Conservation (phyloP, 768 basidiomycete genomes). For the Tricholoma sp. region DNA sequence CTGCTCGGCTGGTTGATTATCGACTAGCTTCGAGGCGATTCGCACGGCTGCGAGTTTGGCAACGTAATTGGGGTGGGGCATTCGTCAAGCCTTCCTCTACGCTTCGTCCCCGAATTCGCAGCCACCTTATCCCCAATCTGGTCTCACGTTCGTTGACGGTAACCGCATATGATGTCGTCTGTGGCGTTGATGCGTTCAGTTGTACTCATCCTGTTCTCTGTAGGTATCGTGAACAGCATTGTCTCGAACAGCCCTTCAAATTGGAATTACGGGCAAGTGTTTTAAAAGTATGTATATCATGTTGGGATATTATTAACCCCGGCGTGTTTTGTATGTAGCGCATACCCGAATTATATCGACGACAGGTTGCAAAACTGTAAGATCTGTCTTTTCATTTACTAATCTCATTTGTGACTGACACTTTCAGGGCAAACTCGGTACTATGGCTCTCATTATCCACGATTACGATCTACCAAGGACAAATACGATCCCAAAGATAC, state of each 20-base stretch:
- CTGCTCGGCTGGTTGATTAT: slow-evolving; percentile 12
- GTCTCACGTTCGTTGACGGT: slow-evolving; percentile 32
- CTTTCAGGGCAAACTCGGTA: slow-evolving; percentile 29
- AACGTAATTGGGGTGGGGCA: slow-evolving; percentile 20
- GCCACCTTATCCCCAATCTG: slow-evolving; percentile 29
- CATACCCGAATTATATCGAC: slow-evolving; percentile 39
- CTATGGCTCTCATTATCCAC: slow-evolving; percentile 26
- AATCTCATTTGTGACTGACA: neutral
- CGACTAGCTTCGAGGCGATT: slow-evolving; percentile 12
- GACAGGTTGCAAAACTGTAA: slow-evolving; percentile 28
- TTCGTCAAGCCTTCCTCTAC: slow-evolving; percentile 29
- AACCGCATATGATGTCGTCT: neutral
- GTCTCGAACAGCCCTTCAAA: slow-evolving; percentile 20
- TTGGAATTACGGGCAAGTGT: slow-evolving; percentile 25
- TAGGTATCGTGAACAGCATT: slow-evolving; percentile 23
- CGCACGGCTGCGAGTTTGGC: slow-evolving; percentile 4
- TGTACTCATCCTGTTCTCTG: neutral
- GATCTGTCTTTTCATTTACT: slow-evolving; percentile 3
- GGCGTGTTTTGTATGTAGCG: slow-evolving; percentile 13
- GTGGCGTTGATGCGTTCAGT: neutral
- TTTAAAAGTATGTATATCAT: neutral
- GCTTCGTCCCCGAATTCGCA: slow-evolving; percentile 18
- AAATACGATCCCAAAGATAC: slow-evolving; percentile 30
- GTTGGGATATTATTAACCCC: neutral
- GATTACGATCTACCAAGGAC: slow-evolving; percentile 27